Conservation (phyloP, 176 grass and related monocot genomes). For the Saccharum spontaneum region DNA sequence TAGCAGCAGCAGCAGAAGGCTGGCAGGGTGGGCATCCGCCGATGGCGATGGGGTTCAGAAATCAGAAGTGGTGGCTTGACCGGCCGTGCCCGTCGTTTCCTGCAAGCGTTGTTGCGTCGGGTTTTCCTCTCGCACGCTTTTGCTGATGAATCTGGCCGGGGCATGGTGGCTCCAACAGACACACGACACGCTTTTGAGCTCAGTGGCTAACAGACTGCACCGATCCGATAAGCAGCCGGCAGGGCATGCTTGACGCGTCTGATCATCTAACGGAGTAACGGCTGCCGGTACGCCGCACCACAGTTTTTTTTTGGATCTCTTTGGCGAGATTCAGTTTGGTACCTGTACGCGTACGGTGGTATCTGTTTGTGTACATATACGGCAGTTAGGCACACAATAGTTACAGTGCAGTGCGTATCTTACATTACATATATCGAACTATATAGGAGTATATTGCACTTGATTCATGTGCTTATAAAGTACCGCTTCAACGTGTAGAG, state of each 20-base stretch:
- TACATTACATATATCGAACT: no score
- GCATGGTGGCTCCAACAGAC: constrained; percentile 4
- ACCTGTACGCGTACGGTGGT: background rate
- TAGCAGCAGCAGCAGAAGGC: background rate
- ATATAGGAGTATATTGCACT: no score
- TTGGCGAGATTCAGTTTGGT: no score
- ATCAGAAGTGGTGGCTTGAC: no score
- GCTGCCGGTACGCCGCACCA: no score
- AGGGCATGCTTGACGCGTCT: background rate
- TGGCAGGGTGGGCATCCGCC: constrained; percentile 16
- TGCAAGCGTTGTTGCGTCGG: background rate
- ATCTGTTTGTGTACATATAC: background rate
- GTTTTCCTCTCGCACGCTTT: background rate
- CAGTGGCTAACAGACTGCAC: background rate
- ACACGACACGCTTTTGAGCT: background rate
- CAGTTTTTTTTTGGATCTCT: no score
- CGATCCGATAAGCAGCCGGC: background rate
- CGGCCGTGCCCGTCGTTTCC: background rate
- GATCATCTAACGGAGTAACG: background rate
- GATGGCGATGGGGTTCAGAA: background rate
- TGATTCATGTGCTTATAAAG: no score
- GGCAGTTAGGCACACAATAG: background rate
- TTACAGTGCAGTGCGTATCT: background rate
- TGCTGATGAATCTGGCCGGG: background rate
- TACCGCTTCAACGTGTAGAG: background rate